Percentiles rank a stretch among this genome's conserved stretches.
Evolutionary conservation across 2,329 filamentous ascomycete genomes (phyloP).

Genomic region (Penicillium vulpinum): DNA sequence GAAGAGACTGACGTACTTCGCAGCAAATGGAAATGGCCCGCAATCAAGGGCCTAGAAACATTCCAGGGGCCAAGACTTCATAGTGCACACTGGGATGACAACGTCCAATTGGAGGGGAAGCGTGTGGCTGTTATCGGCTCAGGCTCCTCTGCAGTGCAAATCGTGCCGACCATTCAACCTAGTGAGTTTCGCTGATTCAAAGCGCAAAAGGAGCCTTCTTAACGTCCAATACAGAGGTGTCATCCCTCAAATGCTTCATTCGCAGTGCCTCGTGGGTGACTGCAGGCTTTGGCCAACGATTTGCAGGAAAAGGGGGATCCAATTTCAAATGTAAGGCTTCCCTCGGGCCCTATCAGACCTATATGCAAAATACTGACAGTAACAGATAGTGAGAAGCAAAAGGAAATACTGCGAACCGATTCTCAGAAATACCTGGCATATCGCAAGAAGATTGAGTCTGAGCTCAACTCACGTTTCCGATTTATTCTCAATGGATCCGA

Average conservation of each 20-base stretch:
- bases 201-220: background rate
- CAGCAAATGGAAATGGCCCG: slow-evolving; percentile 17
- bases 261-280: slow-evolving; percentile 16
- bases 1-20: background rate
- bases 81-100: slow-evolving; percentile 28
- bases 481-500: slow-evolving; percentile 43
- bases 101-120: slow-evolving; percentile 48
- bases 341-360: background rate
- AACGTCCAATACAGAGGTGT: background rate
- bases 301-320: slow-evolving; percentile 21
- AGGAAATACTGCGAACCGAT: slow-evolving; percentile 17
- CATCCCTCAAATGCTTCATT: slow-evolving; percentile 11
- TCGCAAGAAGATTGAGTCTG: slow-evolving; percentile 30
- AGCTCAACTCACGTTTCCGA: slow-evolving; percentile 26
- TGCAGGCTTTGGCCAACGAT: slow-evolving; percentile 18
- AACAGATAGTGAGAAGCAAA: slow-evolving; percentile 11
- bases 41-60: slow-evolving; percentile 4
- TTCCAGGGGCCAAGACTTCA: slow-evolving; percentile 11
- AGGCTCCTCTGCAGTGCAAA: slow-evolving; percentile 26
- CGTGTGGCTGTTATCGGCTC: slow-evolving; percentile 29
- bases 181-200: background rate
- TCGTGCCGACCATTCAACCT: slow-evolving; percentile 25
- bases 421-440: slow-evolving; percentile 25
- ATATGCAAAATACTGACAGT: background rate
- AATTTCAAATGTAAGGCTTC: slow-evolving; percentile 23